Conservation (phyloP, 2,329 filamentous ascomycete genomes). For the Nemania bipapillata region DNA sequence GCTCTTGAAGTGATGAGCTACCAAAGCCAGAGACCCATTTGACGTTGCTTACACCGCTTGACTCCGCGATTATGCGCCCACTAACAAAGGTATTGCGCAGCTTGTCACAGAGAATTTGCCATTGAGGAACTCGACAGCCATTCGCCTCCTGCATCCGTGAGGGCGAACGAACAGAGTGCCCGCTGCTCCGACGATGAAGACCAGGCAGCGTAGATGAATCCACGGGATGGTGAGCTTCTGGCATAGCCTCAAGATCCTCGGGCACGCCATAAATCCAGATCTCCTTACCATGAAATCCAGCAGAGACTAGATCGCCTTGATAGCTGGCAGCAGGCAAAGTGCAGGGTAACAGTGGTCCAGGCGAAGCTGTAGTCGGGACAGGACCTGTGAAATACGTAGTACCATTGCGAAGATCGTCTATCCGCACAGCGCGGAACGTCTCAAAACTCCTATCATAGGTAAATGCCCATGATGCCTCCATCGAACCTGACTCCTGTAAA, state of each 20-base stretch:
- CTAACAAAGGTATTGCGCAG: conserved; percentile 75
- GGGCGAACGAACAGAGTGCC: conserved; percentile 56
- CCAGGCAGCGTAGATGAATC: conserved; percentile 47
- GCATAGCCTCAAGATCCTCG: conserved; percentile 73
- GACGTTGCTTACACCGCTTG: conserved; percentile 73
- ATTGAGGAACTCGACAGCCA: conserved; percentile 66
- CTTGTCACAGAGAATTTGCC: conserved; percentile 75
- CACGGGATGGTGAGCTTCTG: conserved; percentile 54
- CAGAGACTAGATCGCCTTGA: conserved; percentile 75
- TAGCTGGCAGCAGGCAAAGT: conserved; percentile 76
- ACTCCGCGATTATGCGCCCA: conserved; percentile 72
- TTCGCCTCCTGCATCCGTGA: conserved; percentile 53
- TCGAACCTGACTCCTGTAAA: conserved; percentile 68
- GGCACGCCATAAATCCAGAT: conserved; percentile 84
- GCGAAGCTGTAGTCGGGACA: conserved; percentile 61
- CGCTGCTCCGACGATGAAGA: conserved; percentile 56
- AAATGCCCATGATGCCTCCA: conserved; percentile 79
- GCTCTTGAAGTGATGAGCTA: conserved; percentile 61
- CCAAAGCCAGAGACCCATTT: conserved; percentile 75
- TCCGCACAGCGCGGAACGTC: conserved; percentile 79
- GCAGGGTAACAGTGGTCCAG: conserved; percentile 71
- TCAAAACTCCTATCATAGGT: conserved; percentile 81
- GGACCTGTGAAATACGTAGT: conserved; percentile 84
- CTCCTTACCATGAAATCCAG: conserved; percentile 76
- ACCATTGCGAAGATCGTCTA: conserved; percentile 78